These are phyloP conservation scores for Carex pumila DNA, from an alignment of 176 grass and related monocot genomes.

Conservation along the genomic window DNA sequence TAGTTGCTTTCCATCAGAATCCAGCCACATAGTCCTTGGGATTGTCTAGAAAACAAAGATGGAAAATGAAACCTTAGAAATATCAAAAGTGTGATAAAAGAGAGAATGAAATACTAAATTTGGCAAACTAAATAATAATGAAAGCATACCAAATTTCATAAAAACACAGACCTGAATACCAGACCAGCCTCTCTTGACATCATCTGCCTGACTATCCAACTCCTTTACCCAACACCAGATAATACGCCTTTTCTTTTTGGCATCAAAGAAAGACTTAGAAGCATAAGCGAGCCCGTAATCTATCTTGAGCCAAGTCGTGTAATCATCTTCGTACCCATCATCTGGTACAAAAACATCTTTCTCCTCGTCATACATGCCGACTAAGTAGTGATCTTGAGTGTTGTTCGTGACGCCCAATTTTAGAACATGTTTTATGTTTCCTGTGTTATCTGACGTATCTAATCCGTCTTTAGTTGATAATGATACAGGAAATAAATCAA, in stretches of 20 bases:
- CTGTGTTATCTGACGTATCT: neutral
- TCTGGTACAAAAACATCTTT: conserved; percentile 32
- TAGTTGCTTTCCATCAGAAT: conserved; percentile 53
- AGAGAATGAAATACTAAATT: neutral
- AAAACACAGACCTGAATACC: conserved; percentile 42
- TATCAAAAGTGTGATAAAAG: neutral
- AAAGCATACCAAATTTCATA: neutral
- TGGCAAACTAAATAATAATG: neutral
- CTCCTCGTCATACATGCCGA: conserved; percentile 44
- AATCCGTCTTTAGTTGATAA: conserved; percentile 21
- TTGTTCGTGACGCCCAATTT: conserved; percentile 39
- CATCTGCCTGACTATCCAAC: conserved; percentile 41
- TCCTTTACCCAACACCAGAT: conserved; percentile 62
- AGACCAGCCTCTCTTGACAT: conserved; percentile 50
- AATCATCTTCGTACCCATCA: conserved; percentile 25
- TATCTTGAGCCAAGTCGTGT: conserved; percentile 35
- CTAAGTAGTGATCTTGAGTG: conserved; percentile 43
- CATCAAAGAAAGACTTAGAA: conserved; percentile 73
- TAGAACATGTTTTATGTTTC: conserved; percentile 41
- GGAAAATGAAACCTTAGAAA: neutral
- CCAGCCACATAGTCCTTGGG: conserved; percentile 60
- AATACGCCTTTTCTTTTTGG: conserved; percentile 39
- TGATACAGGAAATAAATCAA: conserved; percentile 62
- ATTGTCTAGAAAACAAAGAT: conserved; percentile 27
- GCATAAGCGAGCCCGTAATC: conserved; percentile 67